A percentile compares a stretch with the other conserved stretches of the same genome.
Conservation (phyloP, 2,329 filamentous ascomycete species). For the Epichloe typhina region DNA sequence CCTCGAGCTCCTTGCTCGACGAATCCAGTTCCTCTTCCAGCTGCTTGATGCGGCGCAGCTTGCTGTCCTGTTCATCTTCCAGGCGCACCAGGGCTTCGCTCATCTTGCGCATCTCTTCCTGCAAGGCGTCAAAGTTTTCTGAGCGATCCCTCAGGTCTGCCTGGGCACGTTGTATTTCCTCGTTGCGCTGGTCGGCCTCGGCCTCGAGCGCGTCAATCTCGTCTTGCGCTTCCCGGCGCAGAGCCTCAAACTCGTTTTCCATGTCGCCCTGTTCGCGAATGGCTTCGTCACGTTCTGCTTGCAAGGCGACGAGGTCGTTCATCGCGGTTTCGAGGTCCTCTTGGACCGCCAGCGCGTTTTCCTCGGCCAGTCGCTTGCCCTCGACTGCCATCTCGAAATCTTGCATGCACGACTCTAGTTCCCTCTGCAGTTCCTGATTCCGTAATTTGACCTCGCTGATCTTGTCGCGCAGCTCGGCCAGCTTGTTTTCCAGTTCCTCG, state of each 20-base stretch:
- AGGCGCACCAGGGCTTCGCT: slow-evolving; percentile 76
- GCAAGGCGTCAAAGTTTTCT: slow-evolving; percentile 83
- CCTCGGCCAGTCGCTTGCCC: slow-evolving; percentile 47
- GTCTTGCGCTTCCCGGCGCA: slow-evolving; percentile 50
- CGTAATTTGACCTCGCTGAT: slow-evolving; percentile 76
- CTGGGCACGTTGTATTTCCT: slow-evolving; percentile 56
- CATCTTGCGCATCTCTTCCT: slow-evolving; percentile 85
- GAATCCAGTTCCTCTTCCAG: slow-evolving; percentile 74
- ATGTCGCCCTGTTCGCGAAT: slow-evolving; percentile 49
- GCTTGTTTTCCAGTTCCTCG: slow-evolving; percentile 73
- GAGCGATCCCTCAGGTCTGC: slow-evolving; percentile 61
- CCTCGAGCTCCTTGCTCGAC: slow-evolving; percentile 75
- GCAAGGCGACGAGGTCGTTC: slow-evolving; percentile 66
- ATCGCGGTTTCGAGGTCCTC: slow-evolving; percentile 69
- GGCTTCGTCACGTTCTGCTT: slow-evolving; percentile 77
- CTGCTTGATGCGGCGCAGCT: slow-evolving; percentile 64
- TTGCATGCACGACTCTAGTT: slow-evolving; percentile 65
- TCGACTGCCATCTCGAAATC: slow-evolving; percentile 66
- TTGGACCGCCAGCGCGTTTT: slow-evolving; percentile 50
- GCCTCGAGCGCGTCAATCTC: slow-evolving; percentile 55
- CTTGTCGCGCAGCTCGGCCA: slow-evolving; percentile 74
- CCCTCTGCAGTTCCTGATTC: slow-evolving; percentile 76
- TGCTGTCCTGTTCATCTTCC: slow-evolving; percentile 78
- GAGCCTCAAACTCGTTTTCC: slow-evolving; percentile 46
- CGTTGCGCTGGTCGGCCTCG: slow-evolving; percentile 59